phyloP scores from a whole-genome alignment of 106 monocot genomes.

The Acorus gramineus region DNA sequence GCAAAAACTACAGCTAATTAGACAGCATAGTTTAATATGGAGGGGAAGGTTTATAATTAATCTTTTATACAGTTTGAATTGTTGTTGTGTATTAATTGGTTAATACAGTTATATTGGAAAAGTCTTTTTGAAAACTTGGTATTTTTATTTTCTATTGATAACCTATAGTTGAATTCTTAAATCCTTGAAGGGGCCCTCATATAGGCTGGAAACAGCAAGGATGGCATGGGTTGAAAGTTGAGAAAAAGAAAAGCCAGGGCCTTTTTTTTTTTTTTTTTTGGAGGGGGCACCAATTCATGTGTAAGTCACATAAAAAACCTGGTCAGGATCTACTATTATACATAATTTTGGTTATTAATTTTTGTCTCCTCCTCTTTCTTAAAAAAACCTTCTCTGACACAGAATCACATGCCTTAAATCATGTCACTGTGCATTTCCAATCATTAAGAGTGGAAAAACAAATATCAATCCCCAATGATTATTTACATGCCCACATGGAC shows the following conservation, averaged over 20 bases:
- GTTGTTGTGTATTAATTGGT: too few species aligned
- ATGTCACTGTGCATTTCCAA: slow-evolving; percentile 4
- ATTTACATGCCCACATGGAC: not conserved
- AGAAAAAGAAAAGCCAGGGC: not conserved
- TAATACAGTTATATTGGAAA: too few species aligned
- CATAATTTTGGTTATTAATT: not conserved
- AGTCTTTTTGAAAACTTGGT: too few species aligned
- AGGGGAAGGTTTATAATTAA: too few species aligned
- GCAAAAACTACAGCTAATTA: too few species aligned
- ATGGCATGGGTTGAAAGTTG: not conserved
- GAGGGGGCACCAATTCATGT: slow-evolving; percentile 12
- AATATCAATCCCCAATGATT: not conserved
- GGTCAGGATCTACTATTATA: slow-evolving; percentile 9
- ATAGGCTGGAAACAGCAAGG: slow-evolving; percentile 32
- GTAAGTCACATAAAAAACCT: slow-evolving; percentile 12
- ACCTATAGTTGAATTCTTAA: too few species aligned
- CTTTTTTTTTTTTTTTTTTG: not conserved
- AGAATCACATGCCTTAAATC: slow-evolving; percentile 19
- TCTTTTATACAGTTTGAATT: too few species aligned
- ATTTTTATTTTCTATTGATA: too few species aligned
- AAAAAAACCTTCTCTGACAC: slow-evolving; percentile 10
- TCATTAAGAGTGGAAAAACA: slow-evolving; percentile 6
- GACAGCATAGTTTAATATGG: too few species aligned
- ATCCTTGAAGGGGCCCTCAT: slow-evolving; percentile 1
- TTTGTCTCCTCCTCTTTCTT: slow-evolving; percentile 1